These are phyloP conservation scores for Coprinellus micaceus DNA, from an alignment of 768 basidiomycete species.

Conservation along the genomic window DNA sequence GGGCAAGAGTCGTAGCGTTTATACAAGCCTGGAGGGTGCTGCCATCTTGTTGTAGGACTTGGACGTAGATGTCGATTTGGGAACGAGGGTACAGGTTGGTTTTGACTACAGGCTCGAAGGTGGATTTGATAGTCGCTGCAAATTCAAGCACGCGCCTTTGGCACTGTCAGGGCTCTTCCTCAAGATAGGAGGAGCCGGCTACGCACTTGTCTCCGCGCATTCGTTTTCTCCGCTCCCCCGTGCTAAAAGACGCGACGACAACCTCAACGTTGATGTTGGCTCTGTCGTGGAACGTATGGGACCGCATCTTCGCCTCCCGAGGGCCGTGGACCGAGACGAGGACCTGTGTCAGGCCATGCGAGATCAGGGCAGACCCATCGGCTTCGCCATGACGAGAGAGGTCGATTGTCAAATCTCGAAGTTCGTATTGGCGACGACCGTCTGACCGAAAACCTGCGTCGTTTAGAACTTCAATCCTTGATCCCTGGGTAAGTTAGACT, in stretches of 20 bases:
- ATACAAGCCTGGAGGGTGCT: constrained; percentile 87
- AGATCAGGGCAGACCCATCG: constrained; percentile 80
- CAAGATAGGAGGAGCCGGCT: constrained; percentile 1
- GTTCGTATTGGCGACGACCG: constrained; percentile 87
- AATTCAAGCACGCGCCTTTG: constrained; percentile 83
- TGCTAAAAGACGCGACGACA: constrained; percentile 81
- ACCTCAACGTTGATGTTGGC: constrained; percentile 90
- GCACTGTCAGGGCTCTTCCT: constrained; percentile 9
- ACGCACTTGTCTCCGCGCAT: constrained; percentile 85
- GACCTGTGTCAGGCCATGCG: constrained; percentile 90
- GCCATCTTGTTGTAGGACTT: constrained; percentile 92
- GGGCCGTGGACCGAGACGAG: constrained; percentile 89
- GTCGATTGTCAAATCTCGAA: constrained; percentile 77
- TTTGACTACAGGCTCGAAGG: constrained; percentile 94
- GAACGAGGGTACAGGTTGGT: constrained; percentile 89
- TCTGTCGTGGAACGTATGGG: constrained; percentile 79
- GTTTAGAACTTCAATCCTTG: constrained; percentile 72
- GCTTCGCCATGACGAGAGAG: constrained; percentile 71
- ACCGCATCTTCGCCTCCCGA: constrained; percentile 78
- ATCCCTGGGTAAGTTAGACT: constrained; percentile 31
- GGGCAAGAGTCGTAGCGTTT: constrained; percentile 91
- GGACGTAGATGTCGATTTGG: constrained; percentile 90
- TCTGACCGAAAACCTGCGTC: constrained; percentile 89
- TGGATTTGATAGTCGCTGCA: constrained; percentile 82
- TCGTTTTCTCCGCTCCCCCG: constrained; percentile 73